Conservation (phyloP, 768 basidiomycete species). For the Flagelloscypha sp. region DNA sequence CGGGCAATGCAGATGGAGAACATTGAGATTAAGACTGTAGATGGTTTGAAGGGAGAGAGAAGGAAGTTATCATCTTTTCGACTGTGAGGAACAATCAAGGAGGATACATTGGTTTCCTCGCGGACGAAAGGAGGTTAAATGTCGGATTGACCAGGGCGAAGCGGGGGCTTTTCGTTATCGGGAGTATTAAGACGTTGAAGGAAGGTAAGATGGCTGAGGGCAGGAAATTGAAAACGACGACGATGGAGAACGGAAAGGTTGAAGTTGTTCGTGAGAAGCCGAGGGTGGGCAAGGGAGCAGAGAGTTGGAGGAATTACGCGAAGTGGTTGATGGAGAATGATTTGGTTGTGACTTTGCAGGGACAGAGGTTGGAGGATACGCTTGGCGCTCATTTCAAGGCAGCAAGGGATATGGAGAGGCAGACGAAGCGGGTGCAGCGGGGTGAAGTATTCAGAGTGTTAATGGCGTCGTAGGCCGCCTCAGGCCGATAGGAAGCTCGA, state of each 20-base stretch:
- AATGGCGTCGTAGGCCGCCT: no score
- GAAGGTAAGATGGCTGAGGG: slow-evolving; percentile 30
- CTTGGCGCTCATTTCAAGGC: no score
- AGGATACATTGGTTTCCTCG: slow-evolving; percentile 83
- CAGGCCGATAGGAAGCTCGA: no score
- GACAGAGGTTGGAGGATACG: slow-evolving; percentile 30
- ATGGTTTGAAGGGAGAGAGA: slow-evolving; percentile 91
- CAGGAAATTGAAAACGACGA: slow-evolving; percentile 7
- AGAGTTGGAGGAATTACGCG: slow-evolving; percentile 55
- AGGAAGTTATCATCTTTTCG: slow-evolving; percentile 86
- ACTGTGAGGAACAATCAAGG: slow-evolving; percentile 76
- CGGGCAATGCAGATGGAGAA: slow-evolving; percentile 56
- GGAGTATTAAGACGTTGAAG: slow-evolving; percentile 59
- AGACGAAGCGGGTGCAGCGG: no score
- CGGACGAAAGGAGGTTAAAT: slow-evolving; percentile 78
- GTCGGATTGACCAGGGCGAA: slow-evolving; percentile 88
- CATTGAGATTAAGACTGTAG: slow-evolving; percentile 88
- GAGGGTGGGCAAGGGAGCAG: slow-evolving; percentile 33
- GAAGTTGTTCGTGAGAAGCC: slow-evolving; percentile 7
- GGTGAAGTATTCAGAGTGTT: no score
- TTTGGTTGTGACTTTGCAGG: slow-evolving; percentile 44
- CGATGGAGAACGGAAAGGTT: slow-evolving; percentile 11
- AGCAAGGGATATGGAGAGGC: no score
- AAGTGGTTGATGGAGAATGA: slow-evolving; percentile 43
- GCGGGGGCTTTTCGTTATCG: slow-evolving; percentile 75